A percentile compares a stretch with the other conserved stretches of the same genome.
Evolutionary conservation across 1,284 basidiomycete species (phyloP).

Genomic region (Ustilago crameri): DNA sequence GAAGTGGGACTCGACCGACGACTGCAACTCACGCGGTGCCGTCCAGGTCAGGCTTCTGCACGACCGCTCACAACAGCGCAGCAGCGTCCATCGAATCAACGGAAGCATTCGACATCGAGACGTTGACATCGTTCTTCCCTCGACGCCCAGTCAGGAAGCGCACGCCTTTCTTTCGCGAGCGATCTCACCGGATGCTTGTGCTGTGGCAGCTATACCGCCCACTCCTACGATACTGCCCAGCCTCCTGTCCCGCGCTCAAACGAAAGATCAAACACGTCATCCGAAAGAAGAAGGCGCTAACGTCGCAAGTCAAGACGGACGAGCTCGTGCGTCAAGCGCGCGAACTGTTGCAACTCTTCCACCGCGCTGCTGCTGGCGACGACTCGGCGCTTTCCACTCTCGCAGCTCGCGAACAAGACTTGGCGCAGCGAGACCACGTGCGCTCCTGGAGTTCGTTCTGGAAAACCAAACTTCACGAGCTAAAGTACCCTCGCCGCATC

Average conservation of each 20-base stretch:
- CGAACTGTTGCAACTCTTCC: constrained; percentile 14
- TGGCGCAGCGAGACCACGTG: constrained; percentile 21
- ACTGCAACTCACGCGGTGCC: constrained; percentile 17
- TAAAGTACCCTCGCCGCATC: constrained; percentile 37
- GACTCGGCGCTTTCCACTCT: constrained; percentile 9
- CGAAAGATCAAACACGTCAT: constrained; percentile 16
- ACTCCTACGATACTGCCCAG: constrained; percentile 38
- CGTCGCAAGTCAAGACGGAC: constrained; percentile 16
- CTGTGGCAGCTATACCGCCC: constrained; percentile 52
- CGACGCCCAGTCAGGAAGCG: constrained; percentile 20
- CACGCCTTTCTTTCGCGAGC: constrained; percentile 43
- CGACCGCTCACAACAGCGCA: neutral
- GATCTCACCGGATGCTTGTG: constrained; percentile 28
- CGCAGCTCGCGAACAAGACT: constrained; percentile 5
- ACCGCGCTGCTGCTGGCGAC: constrained; percentile 14
- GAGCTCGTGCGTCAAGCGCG: constrained; percentile 10
- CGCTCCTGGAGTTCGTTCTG: constrained; percentile 24
- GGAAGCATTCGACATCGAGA: neutral
- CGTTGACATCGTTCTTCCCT: constrained; percentile 17
- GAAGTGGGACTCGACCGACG: constrained; percentile 6
- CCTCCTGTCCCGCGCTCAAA: constrained; percentile 15
- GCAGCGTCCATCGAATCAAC: neutral
- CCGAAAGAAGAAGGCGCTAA: constrained; percentile 25
- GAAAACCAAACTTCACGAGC: constrained; percentile 28
- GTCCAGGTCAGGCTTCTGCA: constrained; percentile 24